Conservation (phyloP, 2,329 filamentous ascomycete genomes). For the Neopestalotiopsis clavispora region DNA sequence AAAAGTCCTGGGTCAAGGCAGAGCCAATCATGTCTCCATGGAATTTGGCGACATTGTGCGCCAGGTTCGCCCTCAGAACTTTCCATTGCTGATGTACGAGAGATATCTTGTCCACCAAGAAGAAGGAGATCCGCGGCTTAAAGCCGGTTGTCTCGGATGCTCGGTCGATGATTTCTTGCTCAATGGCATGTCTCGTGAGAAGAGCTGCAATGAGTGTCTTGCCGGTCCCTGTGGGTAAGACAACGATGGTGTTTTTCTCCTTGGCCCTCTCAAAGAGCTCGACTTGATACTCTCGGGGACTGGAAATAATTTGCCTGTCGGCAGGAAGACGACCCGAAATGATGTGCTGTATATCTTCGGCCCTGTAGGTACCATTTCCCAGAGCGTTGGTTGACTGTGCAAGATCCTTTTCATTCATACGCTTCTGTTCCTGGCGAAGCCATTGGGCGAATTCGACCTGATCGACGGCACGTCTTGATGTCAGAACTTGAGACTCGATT, state of each 20-base stretch:
- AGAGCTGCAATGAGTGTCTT: conserved; percentile 96
- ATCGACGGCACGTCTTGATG: conserved; percentile 11
- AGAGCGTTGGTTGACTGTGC: neutral
- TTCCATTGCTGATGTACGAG: conserved; percentile 89
- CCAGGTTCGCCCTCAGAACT: conserved; percentile 81
- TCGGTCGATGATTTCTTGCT: conserved; percentile 76
- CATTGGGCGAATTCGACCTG: conserved; percentile 26
- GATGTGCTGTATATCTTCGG: neutral
- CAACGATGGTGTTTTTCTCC: conserved; percentile 84
- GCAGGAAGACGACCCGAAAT: conserved; percentile 34
- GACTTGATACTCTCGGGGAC: conserved; percentile 86
- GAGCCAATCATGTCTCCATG: conserved; percentile 70
- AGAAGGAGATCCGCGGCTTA: conserved; percentile 76
- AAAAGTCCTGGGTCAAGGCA: conserved; percentile 49
- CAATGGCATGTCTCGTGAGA: conserved; percentile 76
- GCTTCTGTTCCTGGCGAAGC: conserved; percentile 26
- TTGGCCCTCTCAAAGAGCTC: conserved; percentile 92
- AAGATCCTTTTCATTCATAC: conserved; percentile 19
- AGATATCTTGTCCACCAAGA: conserved; percentile 88
- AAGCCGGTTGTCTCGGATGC: conserved; percentile 50
- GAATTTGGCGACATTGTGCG: conserved; percentile 74
- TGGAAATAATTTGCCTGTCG: conserved; percentile 67
- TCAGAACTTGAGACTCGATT: conserved; percentile 4
- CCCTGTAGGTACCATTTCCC: neutral
- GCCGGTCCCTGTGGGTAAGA: conserved; percentile 73